phyloP scores from a whole-genome alignment of 305 asterid genomes.

The Fraxinus velutina region DNA sequence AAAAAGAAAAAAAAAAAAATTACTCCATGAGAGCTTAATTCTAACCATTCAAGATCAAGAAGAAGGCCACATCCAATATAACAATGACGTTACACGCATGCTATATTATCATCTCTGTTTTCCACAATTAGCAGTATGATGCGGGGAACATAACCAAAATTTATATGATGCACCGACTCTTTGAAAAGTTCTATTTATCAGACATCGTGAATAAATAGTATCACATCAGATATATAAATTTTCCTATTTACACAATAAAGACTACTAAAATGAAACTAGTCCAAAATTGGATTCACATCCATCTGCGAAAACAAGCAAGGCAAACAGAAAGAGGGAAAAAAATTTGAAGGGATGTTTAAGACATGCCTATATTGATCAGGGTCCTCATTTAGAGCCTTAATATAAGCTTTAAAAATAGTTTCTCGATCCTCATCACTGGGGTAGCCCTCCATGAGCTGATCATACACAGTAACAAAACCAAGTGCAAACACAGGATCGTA shows the following conservation, averaged over 20 bases:
- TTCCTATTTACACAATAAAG: background rate
- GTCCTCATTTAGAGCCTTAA: slow-evolving; percentile 73
- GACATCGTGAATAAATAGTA: background rate
- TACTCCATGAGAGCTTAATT: background rate
- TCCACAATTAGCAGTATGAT: background rate
- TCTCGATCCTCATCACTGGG: slow-evolving; percentile 77
- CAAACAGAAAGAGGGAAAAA: background rate
- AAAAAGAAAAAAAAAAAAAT: background rate
- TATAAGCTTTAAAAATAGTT: slow-evolving; percentile 81
- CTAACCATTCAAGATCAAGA: background rate
- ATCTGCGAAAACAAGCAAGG: background rate
- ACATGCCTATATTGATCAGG: slow-evolving; percentile 85
- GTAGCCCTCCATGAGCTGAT: slow-evolving; percentile 94
- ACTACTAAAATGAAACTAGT: background rate
- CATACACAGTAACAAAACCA: slow-evolving; percentile 90
- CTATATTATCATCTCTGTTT: background rate
- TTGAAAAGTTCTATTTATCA: background rate
- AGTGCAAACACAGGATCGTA: slow-evolving; percentile 93
- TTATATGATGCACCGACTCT: background rate
- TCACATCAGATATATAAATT: slow-evolving; percentile 2
- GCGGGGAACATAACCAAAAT: slow-evolving; percentile 1
- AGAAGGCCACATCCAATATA: background rate
- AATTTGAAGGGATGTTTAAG: background rate
- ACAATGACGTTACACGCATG: background rate
- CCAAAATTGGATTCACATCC: background rate